phyloP scores from a whole-genome alignment of 2,329 filamentous ascomycete species.

The Diaporthe sp. region DNA sequence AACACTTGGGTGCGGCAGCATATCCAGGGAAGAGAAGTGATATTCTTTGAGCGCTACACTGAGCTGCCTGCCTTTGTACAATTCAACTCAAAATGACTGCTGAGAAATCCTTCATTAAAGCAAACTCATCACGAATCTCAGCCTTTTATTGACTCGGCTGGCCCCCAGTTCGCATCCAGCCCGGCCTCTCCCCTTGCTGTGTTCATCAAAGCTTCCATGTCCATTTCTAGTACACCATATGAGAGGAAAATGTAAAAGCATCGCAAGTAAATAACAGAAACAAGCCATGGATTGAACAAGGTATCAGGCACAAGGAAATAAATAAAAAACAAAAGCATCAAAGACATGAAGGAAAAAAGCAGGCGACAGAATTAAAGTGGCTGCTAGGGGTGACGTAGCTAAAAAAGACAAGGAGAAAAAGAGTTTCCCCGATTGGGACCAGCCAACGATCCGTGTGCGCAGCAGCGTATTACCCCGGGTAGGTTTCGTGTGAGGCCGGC shows the following conservation, averaged over 20 bases:
- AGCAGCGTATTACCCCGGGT: slow-evolving; percentile 53
- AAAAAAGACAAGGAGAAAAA: slow-evolving; percentile 62
- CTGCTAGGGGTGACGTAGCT: slow-evolving; percentile 58
- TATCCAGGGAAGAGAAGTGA: slow-evolving; percentile 35
- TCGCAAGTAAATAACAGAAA: slow-evolving; percentile 43
- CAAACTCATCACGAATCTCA: slow-evolving; percentile 35
- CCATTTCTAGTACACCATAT: slow-evolving; percentile 40
- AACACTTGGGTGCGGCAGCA: neutral
- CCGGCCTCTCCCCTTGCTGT: neutral
- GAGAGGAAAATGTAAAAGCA: slow-evolving; percentile 24
- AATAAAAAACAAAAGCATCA: slow-evolving; percentile 42
- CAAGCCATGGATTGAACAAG: slow-evolving; percentile 67
- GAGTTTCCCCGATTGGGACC: slow-evolving; percentile 62
- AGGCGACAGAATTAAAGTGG: slow-evolving; percentile 56
- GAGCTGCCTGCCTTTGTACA: slow-evolving; percentile 35
- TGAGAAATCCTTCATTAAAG: slow-evolving; percentile 33
- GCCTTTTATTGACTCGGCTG: slow-evolving; percentile 31
- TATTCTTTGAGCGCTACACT: slow-evolving; percentile 39
- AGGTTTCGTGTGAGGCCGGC: slow-evolving; percentile 54
- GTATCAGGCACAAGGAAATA: slow-evolving; percentile 62
- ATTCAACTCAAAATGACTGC: slow-evolving; percentile 22
- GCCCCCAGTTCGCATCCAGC: slow-evolving; percentile 13
- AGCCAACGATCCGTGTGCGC: slow-evolving; percentile 61
- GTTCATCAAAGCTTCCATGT: slow-evolving; percentile 20
- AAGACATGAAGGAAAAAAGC: slow-evolving; percentile 50